phyloP scores from a whole-genome alignment of 139 green algal genomes.

The Haematococcus sp. region DNA sequence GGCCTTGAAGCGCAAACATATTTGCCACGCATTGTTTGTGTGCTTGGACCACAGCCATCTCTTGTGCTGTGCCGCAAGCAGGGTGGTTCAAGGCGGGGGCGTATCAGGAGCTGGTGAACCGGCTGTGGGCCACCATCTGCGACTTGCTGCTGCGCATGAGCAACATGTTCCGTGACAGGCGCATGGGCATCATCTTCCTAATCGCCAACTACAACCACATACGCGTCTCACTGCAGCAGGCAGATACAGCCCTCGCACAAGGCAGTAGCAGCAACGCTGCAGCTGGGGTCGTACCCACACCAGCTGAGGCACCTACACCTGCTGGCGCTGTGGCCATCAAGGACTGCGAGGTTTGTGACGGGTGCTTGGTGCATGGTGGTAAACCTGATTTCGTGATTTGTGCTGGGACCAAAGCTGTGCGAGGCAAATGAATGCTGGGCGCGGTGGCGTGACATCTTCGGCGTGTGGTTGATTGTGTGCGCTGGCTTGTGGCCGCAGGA shows the following conservation, averaged over 20 bases:
- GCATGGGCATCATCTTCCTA: constrained; percentile 86
- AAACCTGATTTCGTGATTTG: no score
- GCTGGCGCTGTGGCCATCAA: constrained; percentile 63
- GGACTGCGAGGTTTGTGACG: constrained; percentile 71
- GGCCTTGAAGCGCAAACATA: no score
- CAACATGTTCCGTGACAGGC: constrained; percentile 59
- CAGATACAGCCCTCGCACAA: not conserved
- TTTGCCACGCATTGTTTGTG: no score
- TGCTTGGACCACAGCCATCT: not conserved
- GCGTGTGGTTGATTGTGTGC: no score
- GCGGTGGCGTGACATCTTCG: no score
- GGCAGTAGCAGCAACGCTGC: not conserved
- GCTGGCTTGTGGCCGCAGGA: constrained; percentile 48
- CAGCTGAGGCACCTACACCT: not conserved
- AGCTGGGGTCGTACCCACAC: not conserved
- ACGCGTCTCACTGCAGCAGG: constrained; percentile 13
- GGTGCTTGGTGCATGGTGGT: no score
- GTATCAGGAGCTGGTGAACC: constrained; percentile 53
- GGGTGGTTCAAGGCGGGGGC: constrained; percentile 53
- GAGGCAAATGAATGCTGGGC: no score
- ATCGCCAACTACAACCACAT: constrained; percentile 90
- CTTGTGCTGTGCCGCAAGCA: constrained; percentile 8
- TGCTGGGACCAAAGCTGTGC: no score
- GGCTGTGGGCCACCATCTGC: constrained; percentile 54
- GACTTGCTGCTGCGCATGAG: constrained; percentile 59